A percentile compares a stretch with the other conserved stretches of the same genome.
phyloP scores from a whole-genome alignment of 1,284 basidiomycete genomes.

The Cystobasidium slooffiae region DNA sequence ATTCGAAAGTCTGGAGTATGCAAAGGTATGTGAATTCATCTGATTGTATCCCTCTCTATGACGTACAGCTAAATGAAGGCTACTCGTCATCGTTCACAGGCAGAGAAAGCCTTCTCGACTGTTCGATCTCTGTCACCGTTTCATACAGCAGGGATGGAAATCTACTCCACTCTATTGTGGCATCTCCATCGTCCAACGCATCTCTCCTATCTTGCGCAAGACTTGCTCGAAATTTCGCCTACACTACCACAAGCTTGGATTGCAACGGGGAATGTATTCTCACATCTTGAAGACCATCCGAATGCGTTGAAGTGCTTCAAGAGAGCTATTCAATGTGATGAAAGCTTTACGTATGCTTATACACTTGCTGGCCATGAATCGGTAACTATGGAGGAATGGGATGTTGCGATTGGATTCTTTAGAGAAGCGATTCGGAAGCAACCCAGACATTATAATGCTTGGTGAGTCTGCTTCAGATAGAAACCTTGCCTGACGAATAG shows the following conservation, averaged over 20 bases:
- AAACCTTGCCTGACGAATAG: background rate
- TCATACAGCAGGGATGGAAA: constrained; percentile 85
- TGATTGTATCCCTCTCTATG: background rate
- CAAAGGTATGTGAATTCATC: constrained; percentile 66
- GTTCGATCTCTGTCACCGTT: constrained; percentile 80
- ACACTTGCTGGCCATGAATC: constrained; percentile 93
- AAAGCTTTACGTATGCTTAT: constrained; percentile 83
- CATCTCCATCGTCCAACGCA: constrained; percentile 79
- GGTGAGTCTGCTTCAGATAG: constrained; percentile 62
- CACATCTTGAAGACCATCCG: constrained; percentile 83
- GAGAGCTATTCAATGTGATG: constrained; percentile 75
- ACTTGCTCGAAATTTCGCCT: constrained; percentile 78
- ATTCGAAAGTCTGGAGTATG: constrained; percentile 84
- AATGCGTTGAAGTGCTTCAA: constrained; percentile 90
- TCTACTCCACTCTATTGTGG: constrained; percentile 92
- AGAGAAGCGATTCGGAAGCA: constrained; percentile 84
- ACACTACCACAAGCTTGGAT: constrained; percentile 90
- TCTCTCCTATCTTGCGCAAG: constrained; percentile 86
- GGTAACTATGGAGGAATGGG: constrained; percentile 82
- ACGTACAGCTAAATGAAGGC: background rate
- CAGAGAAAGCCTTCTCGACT: constrained; percentile 80
- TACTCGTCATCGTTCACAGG: constrained; percentile 61
- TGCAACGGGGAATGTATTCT: constrained; percentile 89
- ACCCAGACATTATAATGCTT: constrained; percentile 90
- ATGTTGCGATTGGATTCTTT: constrained; percentile 85